phyloP scores from a whole-genome alignment of 2,329 filamentous ascomycete species.

The Fusarium fujikuroi region DNA sequence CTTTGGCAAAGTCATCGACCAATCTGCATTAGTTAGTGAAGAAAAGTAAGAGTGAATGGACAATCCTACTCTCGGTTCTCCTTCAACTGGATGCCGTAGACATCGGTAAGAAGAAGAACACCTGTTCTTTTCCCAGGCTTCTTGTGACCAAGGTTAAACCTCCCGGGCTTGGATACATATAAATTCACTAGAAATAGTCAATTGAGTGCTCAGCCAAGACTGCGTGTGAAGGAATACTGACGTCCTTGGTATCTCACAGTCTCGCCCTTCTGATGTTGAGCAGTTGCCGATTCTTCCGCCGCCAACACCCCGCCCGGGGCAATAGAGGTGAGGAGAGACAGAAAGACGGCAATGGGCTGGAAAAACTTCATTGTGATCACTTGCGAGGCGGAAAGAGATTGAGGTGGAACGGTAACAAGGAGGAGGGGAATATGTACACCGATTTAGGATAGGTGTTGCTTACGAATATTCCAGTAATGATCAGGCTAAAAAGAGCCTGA shows the following conservation, averaged over 20 bases:
- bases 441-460: neutral
- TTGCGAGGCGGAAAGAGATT: neutral
- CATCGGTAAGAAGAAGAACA: slow-evolving; percentile 28
- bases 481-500: neutral
- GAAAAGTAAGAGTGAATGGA: accelerated
- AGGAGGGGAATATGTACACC: neutral
- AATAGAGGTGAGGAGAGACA: neutral
- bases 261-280: neutral
- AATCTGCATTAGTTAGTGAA: slow-evolving; percentile 2
- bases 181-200: neutral
- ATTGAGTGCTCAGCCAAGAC: neutral
- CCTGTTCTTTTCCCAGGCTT: slow-evolving; percentile 5
- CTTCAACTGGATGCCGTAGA: slow-evolving; percentile 16
- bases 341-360: neutral
- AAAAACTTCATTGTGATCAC: slow-evolving; percentile 6
- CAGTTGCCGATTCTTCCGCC: neutral
- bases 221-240: neutral
- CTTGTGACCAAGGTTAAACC: neutral
- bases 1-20: slow-evolving; percentile 21
- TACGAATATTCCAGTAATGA: neutral
- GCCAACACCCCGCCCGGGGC: neutral
- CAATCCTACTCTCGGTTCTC: slow-evolving; percentile 10
- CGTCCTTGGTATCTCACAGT: slow-evolving; percentile 11
- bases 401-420: too few species aligned
- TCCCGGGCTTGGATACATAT: slow-evolving; percentile 16